These are phyloP conservation scores for Pythium angustatum DNA, from an alignment of 352 stramenopile genomes.

Conservation along the genomic window DNA sequence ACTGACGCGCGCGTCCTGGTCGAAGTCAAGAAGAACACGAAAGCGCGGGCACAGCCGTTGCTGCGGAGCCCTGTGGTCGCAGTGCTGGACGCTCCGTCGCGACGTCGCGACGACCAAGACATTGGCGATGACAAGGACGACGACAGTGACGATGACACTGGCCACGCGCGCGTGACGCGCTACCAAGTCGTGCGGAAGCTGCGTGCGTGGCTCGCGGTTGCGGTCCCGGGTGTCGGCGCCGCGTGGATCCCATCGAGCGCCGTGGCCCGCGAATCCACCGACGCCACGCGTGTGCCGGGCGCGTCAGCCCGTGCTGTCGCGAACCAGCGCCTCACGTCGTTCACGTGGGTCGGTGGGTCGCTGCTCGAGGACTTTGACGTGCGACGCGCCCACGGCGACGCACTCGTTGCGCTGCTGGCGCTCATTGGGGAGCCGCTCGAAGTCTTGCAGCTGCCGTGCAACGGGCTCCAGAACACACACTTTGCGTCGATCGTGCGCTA, in stretches of 20 bases:
- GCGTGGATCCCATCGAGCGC: constrained; percentile 17
- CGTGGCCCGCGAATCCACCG: constrained; percentile 1
- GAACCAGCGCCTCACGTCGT: background rate
- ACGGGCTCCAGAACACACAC: constrained; percentile 12
- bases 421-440: constrained; percentile 12
- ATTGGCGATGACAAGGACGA: background rate
- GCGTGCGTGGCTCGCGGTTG: constrained; percentile 19
- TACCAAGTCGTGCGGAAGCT: constrained; percentile 23
- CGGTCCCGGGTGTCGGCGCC: constrained; percentile 13
- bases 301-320: background rate
- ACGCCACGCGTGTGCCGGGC: background rate
- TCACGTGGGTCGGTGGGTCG: constrained; percentile 12
- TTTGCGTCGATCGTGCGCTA: constrained; percentile 8
- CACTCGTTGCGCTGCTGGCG: constrained; percentile 11
- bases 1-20: constrained; percentile 9
- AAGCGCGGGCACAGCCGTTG: constrained; percentile 16
- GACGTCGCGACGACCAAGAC: background rate
- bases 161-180: background rate
- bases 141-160: background rate
- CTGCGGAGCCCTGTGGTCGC: constrained; percentile 7
- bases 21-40: constrained; percentile 15
- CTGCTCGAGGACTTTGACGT: background rate
- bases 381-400: background rate
- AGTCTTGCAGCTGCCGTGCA: constrained; percentile 8
- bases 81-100: background rate